phyloP scores from a whole-genome alignment of 768 basidiomycete species.

The Lactarius hengduanensis region DNA sequence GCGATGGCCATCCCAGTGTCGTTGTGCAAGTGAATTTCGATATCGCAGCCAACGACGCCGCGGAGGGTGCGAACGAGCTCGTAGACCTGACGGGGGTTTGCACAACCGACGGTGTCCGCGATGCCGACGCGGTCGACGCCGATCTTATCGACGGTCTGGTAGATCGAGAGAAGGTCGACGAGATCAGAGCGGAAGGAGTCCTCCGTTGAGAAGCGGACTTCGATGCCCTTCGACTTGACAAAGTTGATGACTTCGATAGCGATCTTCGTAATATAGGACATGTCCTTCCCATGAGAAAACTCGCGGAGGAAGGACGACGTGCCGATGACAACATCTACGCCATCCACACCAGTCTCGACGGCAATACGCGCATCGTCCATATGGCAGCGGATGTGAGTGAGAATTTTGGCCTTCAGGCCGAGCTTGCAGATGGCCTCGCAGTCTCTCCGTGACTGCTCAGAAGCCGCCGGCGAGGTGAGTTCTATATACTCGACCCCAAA shows the following conservation, averaged over 20 bases:
- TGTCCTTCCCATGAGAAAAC: slow-evolving; percentile 99
- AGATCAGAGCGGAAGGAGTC: slow-evolving; percentile 99
- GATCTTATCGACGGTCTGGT: slow-evolving; percentile 99
- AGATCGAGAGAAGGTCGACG: slow-evolving; percentile 97
- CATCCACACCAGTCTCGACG: slow-evolving; percentile 98
- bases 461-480: slow-evolving; percentile 96
- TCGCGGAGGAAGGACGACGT: slow-evolving; percentile 99
- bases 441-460: slow-evolving; percentile 89
- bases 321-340: slow-evolving; percentile 98
- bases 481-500: slow-evolving; percentile 99
- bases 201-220: slow-evolving; percentile 99
- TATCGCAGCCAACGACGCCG: slow-evolving; percentile 96
- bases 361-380: slow-evolving; percentile 99
- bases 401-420: slow-evolving; percentile 92
- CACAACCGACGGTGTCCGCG: slow-evolving; percentile 98
- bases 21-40: slow-evolving; percentile 97
- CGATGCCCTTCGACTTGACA: slow-evolving; percentile 99
- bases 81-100: slow-evolving; percentile 98
- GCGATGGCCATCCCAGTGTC: slow-evolving; percentile 99
- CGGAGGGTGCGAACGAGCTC: slow-evolving; percentile 95
- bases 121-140: slow-evolving; percentile 99
- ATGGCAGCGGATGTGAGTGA: slow-evolving; percentile 98
- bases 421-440: slow-evolving; percentile 99
- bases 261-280: slow-evolving; percentile 98
- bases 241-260: slow-evolving; percentile 98